A percentile compares a stretch with the other conserved stretches of the same genome.
Conservation (phyloP, 148 eudicot genomes). For the Camellia japonica region DNA sequence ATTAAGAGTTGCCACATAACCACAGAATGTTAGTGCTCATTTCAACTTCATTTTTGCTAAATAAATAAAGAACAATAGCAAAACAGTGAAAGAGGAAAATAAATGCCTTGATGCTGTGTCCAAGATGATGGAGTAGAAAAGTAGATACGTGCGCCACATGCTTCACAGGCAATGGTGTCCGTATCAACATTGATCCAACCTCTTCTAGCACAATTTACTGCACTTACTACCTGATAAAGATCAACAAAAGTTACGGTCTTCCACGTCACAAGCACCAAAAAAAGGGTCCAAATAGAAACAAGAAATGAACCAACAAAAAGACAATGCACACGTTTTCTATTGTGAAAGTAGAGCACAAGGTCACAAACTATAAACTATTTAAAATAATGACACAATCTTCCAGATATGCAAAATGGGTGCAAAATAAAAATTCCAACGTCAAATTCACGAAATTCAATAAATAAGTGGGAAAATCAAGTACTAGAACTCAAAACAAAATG, state of each 20-base stretch:
- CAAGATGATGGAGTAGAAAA: conserved; percentile 85
- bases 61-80: background rate
- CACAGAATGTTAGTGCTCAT: background rate
- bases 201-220: conserved; percentile 85
- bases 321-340: background rate
- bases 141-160: conserved; percentile 77
- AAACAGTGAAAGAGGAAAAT: background rate
- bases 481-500: background rate
- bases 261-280: background rate
- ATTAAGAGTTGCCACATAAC: background rate
- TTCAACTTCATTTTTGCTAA: background rate
- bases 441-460: background rate
- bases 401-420: background rate
- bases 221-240: conserved; percentile 66
- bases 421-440: background rate
- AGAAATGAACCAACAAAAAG: background rate
- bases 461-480: background rate
- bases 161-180: conserved; percentile 83
- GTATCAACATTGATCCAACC: conserved; percentile 90
- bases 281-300: background rate
- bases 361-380: background rate
- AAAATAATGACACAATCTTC: background rate
- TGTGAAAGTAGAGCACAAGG: background rate
- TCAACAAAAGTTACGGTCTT: background rate
- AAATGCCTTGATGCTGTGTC: conserved; percentile 65